Evolutionary conservation across 83 land plant species (phyloP), one percentile per base, ranked within the genome.

Genomic region (Thuja plicata): DNA sequence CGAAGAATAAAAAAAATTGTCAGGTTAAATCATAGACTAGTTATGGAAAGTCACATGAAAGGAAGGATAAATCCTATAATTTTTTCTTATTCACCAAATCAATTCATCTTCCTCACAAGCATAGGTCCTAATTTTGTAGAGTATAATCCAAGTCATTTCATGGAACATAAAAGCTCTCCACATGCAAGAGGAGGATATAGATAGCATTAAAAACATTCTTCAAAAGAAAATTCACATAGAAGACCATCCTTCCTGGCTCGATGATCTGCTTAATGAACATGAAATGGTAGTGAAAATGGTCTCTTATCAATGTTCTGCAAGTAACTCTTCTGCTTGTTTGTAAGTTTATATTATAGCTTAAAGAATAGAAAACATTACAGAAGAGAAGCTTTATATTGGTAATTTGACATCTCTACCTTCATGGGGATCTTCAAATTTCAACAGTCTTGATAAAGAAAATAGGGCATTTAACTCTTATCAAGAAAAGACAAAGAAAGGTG

Each of bases 191-290:
- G 91, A 27, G 91, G 91, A 17, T 87, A 66, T 37, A 77, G 87
- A 32, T 87, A 89, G 71, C 97, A 95, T 71, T 94, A 91, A 81
- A 90, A 95, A 9, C 92, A 93, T 87, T 92, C 97, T 46, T 94
- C 97, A n/a, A n/a, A n/a, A 1, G 94, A 94, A 87, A 89, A 92
- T 85, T 54, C 89, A 86, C 90, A n/a, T 92, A 16, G 96, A 95
- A 73, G 97, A 94, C 83, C 95, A 94, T 85, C 97, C 95, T 66
- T 94, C 94, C 66, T 94, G 94, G 96, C 93, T 94, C 30, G 94
- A 93, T 92, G 94, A 95, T n/a, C 91, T 94, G 46, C 93, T 94
- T 5, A 91, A 93, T 86, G 96, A 94, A 87, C 94, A 95, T 50
- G 97, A 95, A 84, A 91, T 90, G 15, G 94, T 95, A 24, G 92